A percentile compares a stretch with the other conserved stretches of the same genome.
These are phyloP conservation scores for Lithospermum erythrorhizon DNA, from an alignment of 257 asterid species.

Conservation along the genomic window DNA sequence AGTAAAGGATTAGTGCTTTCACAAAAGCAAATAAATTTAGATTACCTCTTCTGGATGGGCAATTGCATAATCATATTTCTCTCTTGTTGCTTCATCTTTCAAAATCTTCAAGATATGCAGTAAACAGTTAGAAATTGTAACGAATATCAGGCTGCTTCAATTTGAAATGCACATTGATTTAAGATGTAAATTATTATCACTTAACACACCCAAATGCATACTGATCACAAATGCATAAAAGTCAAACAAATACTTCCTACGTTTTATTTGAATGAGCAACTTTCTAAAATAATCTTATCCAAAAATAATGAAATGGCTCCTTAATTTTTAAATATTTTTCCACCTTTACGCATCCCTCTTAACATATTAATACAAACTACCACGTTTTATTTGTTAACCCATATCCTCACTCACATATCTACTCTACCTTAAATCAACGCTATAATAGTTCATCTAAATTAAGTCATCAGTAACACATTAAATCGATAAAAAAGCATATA, in stretches of 20 bases:
- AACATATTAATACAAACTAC: too few species aligned
- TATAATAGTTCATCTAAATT: too few species aligned
- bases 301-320: too few species aligned
- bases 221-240: too few species aligned
- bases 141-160: not conserved
- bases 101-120: conserved; percentile 43
- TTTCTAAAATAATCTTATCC: not conserved
- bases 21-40: not conserved
- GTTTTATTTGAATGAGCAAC: not conserved
- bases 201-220: not conserved
- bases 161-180: not conserved
- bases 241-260: not conserved
- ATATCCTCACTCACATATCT: too few species aligned
- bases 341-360: not conserved
- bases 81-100: conserved; percentile 93
- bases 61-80: conserved; percentile 91
- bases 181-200: not conserved
- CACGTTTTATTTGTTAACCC: too few species aligned
- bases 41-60: conserved; percentile 97
- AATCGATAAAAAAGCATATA: too few species aligned
- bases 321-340: not conserved
- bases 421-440: too few species aligned
- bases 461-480: too few species aligned
- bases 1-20: not conserved
- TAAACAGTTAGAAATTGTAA: conserved; percentile 10